phyloP scores from a whole-genome alignment of 169 alveolate genomes.

The Sarcocystis neurona region DNA sequence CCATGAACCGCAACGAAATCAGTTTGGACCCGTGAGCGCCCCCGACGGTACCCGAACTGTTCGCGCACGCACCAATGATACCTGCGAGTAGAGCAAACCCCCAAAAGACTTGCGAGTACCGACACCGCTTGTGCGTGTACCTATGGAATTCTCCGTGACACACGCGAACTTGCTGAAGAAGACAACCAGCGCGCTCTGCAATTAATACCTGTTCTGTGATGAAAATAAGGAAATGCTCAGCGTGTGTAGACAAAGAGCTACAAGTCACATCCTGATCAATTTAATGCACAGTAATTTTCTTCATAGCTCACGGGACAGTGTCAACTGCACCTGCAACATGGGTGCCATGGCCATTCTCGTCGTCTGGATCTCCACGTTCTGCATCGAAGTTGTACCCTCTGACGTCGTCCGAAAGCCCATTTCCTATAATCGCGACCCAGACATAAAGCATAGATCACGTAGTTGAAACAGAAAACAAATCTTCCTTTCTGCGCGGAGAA shows the following conservation, averaged over 20 bases:
- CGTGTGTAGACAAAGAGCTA: background rate
- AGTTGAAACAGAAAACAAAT: too few relatives aligned
- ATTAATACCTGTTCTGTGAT: background rate
- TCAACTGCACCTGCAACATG: slow-evolving; percentile 54
- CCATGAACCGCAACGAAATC: slow-evolving; percentile 66
- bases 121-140: background rate
- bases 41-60: slow-evolving; percentile 4
- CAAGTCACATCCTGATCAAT: background rate
- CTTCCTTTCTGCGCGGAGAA: too few relatives aligned
- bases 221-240: background rate
- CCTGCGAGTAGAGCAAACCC: background rate
- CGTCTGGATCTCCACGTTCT: background rate
- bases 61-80: slow-evolving; percentile 15
- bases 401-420: slow-evolving; percentile 46
- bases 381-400: slow-evolving; percentile 41
- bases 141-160: slow-evolving; percentile 12
- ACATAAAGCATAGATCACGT: too few relatives aligned
- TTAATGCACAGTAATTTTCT: too few relatives aligned
- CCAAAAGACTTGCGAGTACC: background rate
- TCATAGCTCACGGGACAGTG: background rate
- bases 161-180: background rate
- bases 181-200: background rate
- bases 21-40: slow-evolving; percentile 35
- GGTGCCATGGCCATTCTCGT: slow-evolving; percentile 57
- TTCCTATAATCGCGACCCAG: slow-evolving; percentile 5